Evolutionary conservation across 495 filamentous ascomycete species (phyloP).

Genomic region (Pseudomonodictys pantanalensis): DNA sequence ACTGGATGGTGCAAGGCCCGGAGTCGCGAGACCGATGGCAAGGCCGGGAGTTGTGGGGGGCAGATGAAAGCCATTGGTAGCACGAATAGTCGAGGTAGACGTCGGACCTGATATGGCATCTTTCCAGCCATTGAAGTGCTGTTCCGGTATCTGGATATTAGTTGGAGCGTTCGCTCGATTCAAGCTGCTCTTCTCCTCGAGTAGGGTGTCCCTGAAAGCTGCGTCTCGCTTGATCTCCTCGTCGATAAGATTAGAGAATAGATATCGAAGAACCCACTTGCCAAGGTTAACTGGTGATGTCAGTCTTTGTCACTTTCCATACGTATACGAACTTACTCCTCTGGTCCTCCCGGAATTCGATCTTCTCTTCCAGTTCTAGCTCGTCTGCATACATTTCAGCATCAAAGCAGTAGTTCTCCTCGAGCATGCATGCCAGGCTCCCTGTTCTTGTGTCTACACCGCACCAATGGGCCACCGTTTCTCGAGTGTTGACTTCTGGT

Average conservation of each 20-base stretch:
- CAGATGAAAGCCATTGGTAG: slow-evolving; percentile 56
- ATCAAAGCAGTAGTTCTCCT: slow-evolving; percentile 95
- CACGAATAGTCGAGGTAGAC: slow-evolving; percentile 61
- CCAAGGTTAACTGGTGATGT: slow-evolving; percentile 76
- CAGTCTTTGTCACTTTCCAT: slow-evolving; percentile 15
- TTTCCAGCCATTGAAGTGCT: slow-evolving; percentile 47
- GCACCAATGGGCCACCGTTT: slow-evolving; percentile 93
- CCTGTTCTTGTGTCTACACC: slow-evolving; percentile 90
- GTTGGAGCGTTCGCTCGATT: slow-evolving; percentile 57
- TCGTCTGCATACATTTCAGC: slow-evolving; percentile 97
- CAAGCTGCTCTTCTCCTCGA: slow-evolving; percentile 55
- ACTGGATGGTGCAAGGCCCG: slow-evolving; percentile 38
- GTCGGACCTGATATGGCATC: slow-evolving; percentile 49
- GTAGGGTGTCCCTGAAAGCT: slow-evolving; percentile 62
- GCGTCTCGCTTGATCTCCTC: slow-evolving; percentile 84
- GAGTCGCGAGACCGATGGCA: slow-evolving; percentile 76
- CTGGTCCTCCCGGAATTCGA: slow-evolving; percentile 89
- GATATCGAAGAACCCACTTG: slow-evolving; percentile 92
- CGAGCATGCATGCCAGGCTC: slow-evolving; percentile 81
- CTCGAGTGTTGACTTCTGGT: slow-evolving; percentile 78
- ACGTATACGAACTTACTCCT: slow-evolving; percentile 62
- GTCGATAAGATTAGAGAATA: slow-evolving; percentile 85
- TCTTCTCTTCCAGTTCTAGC: slow-evolving; percentile 62
- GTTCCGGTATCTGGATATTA: slow-evolving; percentile 64
- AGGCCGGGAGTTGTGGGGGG: slow-evolving; percentile 69